phyloP scores from a whole-genome alignment of 305 asterid genomes.

The Fraxinus dipetala region DNA sequence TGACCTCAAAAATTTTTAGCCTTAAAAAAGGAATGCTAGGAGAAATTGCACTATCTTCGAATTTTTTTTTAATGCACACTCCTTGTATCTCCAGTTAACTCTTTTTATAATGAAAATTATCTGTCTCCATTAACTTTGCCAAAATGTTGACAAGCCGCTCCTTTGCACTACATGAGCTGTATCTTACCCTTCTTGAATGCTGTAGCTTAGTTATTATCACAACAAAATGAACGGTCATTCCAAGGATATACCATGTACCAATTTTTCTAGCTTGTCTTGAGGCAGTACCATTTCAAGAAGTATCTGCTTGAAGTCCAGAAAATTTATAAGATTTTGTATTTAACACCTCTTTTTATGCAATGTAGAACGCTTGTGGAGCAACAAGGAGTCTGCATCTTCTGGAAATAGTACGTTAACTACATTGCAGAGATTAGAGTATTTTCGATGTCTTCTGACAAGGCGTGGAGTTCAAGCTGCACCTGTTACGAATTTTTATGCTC shows the following conservation, averaged over 20 bases:
- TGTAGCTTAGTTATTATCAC: background rate
- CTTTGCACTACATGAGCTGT: background rate
- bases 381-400: constrained; percentile 40
- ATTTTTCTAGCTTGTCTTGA: background rate
- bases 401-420: constrained; percentile 26
- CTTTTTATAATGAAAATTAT: background rate
- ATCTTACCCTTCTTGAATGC: background rate
- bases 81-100: background rate
- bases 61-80: background rate
- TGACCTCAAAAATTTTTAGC: background rate
- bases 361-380: constrained; percentile 88
- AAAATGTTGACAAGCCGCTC: background rate
- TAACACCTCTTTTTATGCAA: constrained; percentile 12
- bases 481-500: constrained; percentile 56
- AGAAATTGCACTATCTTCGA: background rate
- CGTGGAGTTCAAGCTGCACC: constrained; percentile 94
- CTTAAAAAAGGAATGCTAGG: background rate
- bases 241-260: background rate
- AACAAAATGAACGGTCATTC: background rate
- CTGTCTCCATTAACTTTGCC: background rate
- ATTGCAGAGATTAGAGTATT: constrained; percentile 64
- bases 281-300: background rate
- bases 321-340: background rate
- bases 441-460: constrained; percentile 72
- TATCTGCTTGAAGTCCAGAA: background rate